These are phyloP conservation scores for Conoideocrella luteorostrata DNA, from an alignment of 2,329 filamentous ascomycete genomes.

Conservation along the genomic window DNA sequence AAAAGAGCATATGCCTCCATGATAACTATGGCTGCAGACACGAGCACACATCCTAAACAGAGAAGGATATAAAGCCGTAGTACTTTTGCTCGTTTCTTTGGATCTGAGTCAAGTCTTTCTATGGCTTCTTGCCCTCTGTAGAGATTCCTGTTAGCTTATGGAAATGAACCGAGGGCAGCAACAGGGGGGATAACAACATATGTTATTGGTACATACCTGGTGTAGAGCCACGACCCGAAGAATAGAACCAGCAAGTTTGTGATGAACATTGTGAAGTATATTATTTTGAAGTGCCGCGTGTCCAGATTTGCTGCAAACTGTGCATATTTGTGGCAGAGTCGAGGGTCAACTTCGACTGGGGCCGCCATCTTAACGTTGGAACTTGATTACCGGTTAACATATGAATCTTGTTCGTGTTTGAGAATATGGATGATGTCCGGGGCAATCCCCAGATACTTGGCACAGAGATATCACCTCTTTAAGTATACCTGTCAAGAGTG, in stretches of 20 bases:
- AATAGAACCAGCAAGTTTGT: conserved; percentile 39
- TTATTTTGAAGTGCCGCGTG: conserved; percentile 34
- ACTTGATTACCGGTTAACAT: neutral
- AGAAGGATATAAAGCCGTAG: conserved; percentile 36
- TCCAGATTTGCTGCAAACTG: conserved; percentile 37
- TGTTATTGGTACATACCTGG: conserved; percentile 25
- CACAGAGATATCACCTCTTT: too few relatives aligned
- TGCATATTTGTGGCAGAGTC: conserved; percentile 34
- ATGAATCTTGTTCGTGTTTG: neutral
- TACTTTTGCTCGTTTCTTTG: conserved; percentile 26
- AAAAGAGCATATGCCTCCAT: conserved; percentile 50
- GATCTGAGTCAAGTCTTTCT: conserved; percentile 27
- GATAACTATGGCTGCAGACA: conserved; percentile 39
- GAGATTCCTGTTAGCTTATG: conserved; percentile 1
- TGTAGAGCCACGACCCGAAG: conserved; percentile 35
- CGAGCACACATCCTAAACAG: conserved; percentile 35
- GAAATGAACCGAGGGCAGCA: neutral
- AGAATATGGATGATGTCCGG: too few relatives aligned
- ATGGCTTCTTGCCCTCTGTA: conserved; percentile 29
- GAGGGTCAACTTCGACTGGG: conserved; percentile 15
- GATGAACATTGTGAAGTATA: conserved; percentile 42
- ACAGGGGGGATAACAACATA: neutral
- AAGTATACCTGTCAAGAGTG: too few relatives aligned
- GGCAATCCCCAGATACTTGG: too few relatives aligned
- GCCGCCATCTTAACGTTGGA: neutral